These are phyloP conservation scores for Aspergillus kassunensis DNA, from an alignment of 495 filamentous ascomycete genomes.

Conservation along the genomic window DNA sequence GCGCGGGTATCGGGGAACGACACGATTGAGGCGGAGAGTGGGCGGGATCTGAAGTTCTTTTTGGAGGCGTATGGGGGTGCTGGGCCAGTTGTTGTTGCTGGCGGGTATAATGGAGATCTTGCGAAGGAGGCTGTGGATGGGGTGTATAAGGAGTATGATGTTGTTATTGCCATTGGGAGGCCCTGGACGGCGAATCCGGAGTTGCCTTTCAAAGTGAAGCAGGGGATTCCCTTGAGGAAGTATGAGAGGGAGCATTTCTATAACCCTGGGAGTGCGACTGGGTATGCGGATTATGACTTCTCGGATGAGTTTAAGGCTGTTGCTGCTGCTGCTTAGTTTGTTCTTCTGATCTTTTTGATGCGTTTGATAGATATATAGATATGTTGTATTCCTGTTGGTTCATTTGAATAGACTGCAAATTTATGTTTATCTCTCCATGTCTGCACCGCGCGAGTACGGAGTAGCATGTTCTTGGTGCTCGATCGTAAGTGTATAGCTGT, in stretches of 20 bases:
- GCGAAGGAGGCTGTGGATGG: conserved; percentile 46
- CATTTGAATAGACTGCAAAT: too few relatives aligned
- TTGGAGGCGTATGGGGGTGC: conserved; percentile 40
- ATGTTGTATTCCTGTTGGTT: too few relatives aligned
- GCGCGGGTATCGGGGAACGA: conserved; percentile 42
- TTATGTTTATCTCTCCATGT: too few relatives aligned
- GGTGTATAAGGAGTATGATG: conserved; percentile 49
- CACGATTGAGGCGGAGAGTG: conserved; percentile 31
- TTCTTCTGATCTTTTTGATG: background rate
- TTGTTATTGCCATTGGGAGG: conserved; percentile 56
- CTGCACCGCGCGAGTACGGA: too few relatives aligned
- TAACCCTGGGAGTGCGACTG: conserved; percentile 35
- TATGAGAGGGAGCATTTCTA: conserved; percentile 64
- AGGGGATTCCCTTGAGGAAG: conserved; percentile 49
- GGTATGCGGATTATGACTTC: conserved; percentile 61
- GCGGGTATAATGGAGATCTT: conserved; percentile 48
- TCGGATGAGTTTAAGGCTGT: conserved; percentile 34
- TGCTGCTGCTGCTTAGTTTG: background rate
- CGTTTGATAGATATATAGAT: too few relatives aligned
- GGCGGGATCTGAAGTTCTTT: conserved; percentile 49
- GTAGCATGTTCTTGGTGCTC: too few relatives aligned
- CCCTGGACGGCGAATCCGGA: conserved; percentile 71
- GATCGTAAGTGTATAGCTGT: too few relatives aligned
- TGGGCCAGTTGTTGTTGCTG: conserved; percentile 57
- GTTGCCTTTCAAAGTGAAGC: conserved; percentile 56